Conservation (phyloP, 345 rosid genomes). For the Draba incana region DNA sequence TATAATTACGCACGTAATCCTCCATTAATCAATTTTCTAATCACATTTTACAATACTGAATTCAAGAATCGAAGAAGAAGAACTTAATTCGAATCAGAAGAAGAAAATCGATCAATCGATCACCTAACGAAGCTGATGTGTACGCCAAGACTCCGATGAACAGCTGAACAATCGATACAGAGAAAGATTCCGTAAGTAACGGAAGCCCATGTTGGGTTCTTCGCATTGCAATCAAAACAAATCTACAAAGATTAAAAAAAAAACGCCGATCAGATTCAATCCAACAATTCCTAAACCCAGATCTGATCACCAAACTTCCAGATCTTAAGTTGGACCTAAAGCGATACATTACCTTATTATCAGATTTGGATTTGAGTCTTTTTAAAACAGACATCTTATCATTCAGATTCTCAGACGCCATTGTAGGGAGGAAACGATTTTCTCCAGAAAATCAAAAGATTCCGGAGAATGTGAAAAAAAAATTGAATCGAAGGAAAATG, state of each 20-base stretch:
- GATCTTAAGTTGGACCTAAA: conserved; percentile 1
- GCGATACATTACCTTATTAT: conserved; percentile 65
- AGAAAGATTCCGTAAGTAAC: conserved; percentile 97
- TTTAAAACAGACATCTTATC: conserved; percentile 77
- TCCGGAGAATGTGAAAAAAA: conserved; percentile 1
- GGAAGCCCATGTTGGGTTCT: conserved; percentile 97
- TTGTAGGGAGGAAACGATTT: conserved; percentile 9
- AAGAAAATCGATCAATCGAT: not conserved
- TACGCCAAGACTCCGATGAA: conserved; percentile 94
- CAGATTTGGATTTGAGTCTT: conserved; percentile 83
- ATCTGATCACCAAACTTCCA: not conserved
- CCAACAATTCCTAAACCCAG: not conserved
- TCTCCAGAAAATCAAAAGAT: conserved; percentile 7
- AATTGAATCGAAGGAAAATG: conserved; percentile 5
- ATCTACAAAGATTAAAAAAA: conserved; percentile 43
- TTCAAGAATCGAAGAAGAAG: not conserved
- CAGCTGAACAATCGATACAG: conserved; percentile 96
- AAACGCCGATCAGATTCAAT: not conserved
- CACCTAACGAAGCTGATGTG: conserved; percentile 96
- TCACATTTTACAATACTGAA: not conserved
- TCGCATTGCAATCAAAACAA: conserved; percentile 96
- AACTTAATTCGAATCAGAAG: not conserved
- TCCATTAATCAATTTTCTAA: not conserved
- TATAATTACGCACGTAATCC: no score
- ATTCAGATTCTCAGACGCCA: conserved; percentile 66